These are phyloP conservation scores for Tolypocladium paradoxum DNA, from an alignment of 2,329 filamentous ascomycete species.

Conservation along the genomic window DNA sequence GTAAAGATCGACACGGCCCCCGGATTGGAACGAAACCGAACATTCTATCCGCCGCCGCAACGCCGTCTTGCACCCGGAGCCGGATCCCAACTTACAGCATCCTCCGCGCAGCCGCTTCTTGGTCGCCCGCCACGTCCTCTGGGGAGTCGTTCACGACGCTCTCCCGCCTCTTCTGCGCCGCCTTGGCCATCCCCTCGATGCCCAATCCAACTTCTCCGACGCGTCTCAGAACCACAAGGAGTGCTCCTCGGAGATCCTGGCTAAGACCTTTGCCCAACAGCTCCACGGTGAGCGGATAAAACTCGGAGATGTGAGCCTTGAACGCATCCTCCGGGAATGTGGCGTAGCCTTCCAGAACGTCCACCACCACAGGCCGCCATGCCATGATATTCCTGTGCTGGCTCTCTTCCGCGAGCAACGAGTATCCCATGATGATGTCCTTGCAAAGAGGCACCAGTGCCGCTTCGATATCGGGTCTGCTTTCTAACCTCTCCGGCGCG, in stretches of 20 bases:
- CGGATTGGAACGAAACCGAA: background rate
- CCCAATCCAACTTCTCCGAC: conserved; percentile 69
- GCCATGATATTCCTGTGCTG: conserved; percentile 95
- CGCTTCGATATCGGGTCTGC: conserved; percentile 72
- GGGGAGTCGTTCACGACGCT: conserved; percentile 27
- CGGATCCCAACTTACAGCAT: conserved; percentile 17
- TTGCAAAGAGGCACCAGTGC: conserved; percentile 90
- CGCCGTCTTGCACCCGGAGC: conserved; percentile 10
- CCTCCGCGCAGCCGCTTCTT: conserved; percentile 22
- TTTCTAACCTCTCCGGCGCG: conserved; percentile 68
- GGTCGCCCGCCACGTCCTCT: conserved; percentile 15
- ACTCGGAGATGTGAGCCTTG: conserved; percentile 63
- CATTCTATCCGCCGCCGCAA: conserved; percentile 20
- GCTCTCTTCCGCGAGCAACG: conserved; percentile 82
- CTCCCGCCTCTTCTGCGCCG: conserved; percentile 23
- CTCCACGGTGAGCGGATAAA: conserved; percentile 80
- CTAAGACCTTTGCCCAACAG: conserved; percentile 74
- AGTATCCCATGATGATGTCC: conserved; percentile 83
- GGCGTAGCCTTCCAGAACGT: conserved; percentile 87
- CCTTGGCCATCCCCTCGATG: conserved; percentile 36
- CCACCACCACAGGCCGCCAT: conserved; percentile 94
- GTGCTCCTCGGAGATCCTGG: conserved; percentile 62
- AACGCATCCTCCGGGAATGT: conserved; percentile 76
- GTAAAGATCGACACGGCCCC: background rate
- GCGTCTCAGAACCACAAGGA: conserved; percentile 67